Evolutionary conservation across 345 rosid genomes (phyloP).

Genomic region (Sonneratia caseolaris): DNA sequence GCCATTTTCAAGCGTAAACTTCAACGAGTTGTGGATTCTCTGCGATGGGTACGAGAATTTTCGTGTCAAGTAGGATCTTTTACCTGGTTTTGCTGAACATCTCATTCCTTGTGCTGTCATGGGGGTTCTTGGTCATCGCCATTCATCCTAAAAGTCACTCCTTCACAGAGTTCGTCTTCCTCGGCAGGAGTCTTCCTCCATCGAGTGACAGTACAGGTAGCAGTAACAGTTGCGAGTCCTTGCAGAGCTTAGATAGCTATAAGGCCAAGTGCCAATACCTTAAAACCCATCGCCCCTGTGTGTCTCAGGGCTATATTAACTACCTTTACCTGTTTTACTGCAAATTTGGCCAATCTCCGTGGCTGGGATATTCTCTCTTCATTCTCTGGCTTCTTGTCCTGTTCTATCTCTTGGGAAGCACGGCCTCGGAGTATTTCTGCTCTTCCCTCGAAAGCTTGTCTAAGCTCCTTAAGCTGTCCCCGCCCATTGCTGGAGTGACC

Average conservation of each 20-base stretch:
- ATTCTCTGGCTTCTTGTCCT: slow-evolving; percentile 61
- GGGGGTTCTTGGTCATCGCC: neutral
- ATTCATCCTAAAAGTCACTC: neutral
- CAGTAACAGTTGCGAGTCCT: slow-evolving; percentile 13
- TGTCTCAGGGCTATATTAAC: slow-evolving; percentile 56
- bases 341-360: slow-evolving; percentile 36
- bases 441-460: slow-evolving; percentile 69
- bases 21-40: neutral
- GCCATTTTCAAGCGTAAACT: neutral
- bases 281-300: slow-evolving; percentile 42
- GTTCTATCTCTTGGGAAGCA: slow-evolving; percentile 74
- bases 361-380: slow-evolving; percentile 42
- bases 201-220: slow-evolving; percentile 8
- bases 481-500: slow-evolving; percentile 82
- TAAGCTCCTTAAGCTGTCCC: slow-evolving; percentile 53
- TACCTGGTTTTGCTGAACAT: neutral
- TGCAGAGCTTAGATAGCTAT: slow-evolving; percentile 29
- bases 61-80: neutral
- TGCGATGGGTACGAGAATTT: neutral
- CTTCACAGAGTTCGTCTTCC: neutral
- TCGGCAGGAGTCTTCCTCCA: slow-evolving; percentile 8
- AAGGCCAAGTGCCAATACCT: slow-evolving; percentile 48
- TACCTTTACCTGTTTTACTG: slow-evolving; percentile 68
- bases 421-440: slow-evolving; percentile 89
- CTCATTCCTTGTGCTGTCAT: neutral